Evolutionary conservation across 177 flowering plant species (phyloP), one percentile per base, ranked within the genome.

Genomic region (Vitis hybrid): DNA sequence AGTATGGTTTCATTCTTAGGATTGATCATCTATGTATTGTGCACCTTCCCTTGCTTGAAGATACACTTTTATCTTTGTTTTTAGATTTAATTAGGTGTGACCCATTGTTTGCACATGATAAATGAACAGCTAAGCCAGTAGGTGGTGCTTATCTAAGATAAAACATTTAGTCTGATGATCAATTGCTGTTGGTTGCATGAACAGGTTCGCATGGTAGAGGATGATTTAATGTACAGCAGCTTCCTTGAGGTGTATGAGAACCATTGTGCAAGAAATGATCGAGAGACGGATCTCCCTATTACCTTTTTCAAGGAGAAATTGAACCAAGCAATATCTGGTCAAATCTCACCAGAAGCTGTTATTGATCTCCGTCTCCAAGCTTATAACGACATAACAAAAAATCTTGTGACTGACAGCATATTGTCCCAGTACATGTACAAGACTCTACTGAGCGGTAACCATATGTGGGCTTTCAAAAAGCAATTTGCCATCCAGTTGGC

Each of bases 151-250:
- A 0, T 40, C 45, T 40, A 40, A 40, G 8, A 7, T 40, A 40
- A 40, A 40, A 40, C 45, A 40, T 40, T 40, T 48, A 19, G 65
- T 30, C 15, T 62, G 17, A 56, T 19, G 67, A 51, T 26, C 14
- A 3, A 10, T 17, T 5, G 3, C 65, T 72, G 49, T 6, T 55
- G 59, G 45, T 10, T 62, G 17, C 51, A 52, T 74, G 62, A 52
- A 30, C 77, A 96, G 99, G 99, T 96, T 2, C 91, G 99, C 57
- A 88, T 94, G 98, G 99, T 96, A 45, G 99, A 96, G 84, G 99
- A 96, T 80, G 99, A 96, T 80, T 70, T 96, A 69, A 94, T 91
- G 97, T 94, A 94, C 75, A 89, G 89, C 82, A 92, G 97, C 56
- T 92, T 96, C 76, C 98, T 96, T 65, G 99, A 96, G 88, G 97